Evolutionary conservation across 169 alveolate genomes (phyloP).

Genomic region (Besnoitia besnoiti): DNA sequence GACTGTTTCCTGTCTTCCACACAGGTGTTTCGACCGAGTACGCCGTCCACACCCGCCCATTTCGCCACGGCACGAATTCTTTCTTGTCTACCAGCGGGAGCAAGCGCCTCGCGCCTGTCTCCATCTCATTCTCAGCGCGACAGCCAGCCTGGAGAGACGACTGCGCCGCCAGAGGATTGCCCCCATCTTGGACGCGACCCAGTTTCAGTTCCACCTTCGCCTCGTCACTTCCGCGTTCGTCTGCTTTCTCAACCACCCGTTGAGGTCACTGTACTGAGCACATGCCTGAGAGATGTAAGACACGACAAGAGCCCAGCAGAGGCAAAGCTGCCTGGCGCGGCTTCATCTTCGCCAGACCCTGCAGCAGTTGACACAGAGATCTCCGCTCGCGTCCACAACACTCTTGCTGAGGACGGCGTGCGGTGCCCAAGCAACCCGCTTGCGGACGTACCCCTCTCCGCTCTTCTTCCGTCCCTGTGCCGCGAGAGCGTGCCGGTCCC

Average conservation of each 20-base stretch:
- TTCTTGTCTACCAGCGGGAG: neutral
- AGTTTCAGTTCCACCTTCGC: neutral
- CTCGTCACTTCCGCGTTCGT: neutral
- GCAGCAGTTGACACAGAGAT: neutral
- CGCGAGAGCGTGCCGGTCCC: neutral
- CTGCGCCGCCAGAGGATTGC: neutral
- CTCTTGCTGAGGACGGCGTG: neutral
- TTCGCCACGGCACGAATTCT: neutral
- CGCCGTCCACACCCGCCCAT: neutral
- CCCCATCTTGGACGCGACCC: neutral
- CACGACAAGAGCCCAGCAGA: neutral
- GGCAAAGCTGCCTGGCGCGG: neutral
- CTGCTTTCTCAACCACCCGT: neutral
- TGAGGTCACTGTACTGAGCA: neutral
- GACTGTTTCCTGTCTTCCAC: neutral
- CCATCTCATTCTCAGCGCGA: neutral
- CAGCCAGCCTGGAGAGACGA: neutral
- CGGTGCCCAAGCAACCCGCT: neutral
- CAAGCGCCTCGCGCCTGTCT: neutral
- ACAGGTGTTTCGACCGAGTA: slow-evolving; percentile 2
- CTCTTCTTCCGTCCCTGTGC: neutral
- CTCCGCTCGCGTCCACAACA: neutral
- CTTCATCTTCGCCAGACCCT: neutral
- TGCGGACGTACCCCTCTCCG: neutral
- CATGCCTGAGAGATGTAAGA: neutral